Evolutionary conservation across 108 stramenopile genomes (phyloP).

Genomic region (Craspedostauros australis): DNA sequence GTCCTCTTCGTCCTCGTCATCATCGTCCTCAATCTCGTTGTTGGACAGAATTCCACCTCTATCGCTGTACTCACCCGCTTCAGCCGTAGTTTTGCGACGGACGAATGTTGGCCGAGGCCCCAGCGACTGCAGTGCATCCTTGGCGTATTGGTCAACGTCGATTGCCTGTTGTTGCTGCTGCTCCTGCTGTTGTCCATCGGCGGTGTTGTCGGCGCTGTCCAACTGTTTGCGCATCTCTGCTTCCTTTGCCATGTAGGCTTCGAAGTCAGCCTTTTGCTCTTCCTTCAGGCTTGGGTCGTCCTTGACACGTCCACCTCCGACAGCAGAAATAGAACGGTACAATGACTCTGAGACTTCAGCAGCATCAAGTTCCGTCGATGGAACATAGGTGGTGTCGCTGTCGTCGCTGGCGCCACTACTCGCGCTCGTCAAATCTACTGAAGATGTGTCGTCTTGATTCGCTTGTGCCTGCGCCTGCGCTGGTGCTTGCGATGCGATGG

Average conservation of each 20-base stretch:
- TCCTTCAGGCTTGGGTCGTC: slow-evolving; percentile 34
- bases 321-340: slow-evolving; percentile 52
- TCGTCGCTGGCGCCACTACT: slow-evolving; percentile 5
- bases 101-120: slow-evolving; percentile 23
- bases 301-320: slow-evolving; percentile 39
- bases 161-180: slow-evolving; percentile 2
- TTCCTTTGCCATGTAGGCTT: slow-evolving; percentile 49
- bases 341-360: slow-evolving; percentile 38
- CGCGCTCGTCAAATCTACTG: too few relatives aligned
- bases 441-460: too few relatives aligned
- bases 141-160: slow-evolving; percentile 50
- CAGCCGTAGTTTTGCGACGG: slow-evolving; percentile 8
- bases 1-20: slow-evolving; percentile 15
- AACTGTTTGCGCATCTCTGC: slow-evolving; percentile 39
- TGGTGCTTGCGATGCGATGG: too few relatives aligned
- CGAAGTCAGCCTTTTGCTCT: slow-evolving; percentile 45
- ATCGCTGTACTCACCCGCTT: slow-evolving; percentile 31
- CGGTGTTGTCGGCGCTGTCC: slow-evolving; percentile 17
- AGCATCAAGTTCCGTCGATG: slow-evolving; percentile 10
- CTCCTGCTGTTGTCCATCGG: not conserved
- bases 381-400: too few relatives aligned
- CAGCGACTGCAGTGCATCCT: slow-evolving; percentile 19
- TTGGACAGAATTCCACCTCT: slow-evolving; percentile 3
- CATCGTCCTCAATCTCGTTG: slow-evolving; percentile 12
- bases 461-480: too few relatives aligned